Evolutionary conservation across 352 stramenopile species (phyloP).

Genomic region (Salisapilia sapeloensis): DNA sequence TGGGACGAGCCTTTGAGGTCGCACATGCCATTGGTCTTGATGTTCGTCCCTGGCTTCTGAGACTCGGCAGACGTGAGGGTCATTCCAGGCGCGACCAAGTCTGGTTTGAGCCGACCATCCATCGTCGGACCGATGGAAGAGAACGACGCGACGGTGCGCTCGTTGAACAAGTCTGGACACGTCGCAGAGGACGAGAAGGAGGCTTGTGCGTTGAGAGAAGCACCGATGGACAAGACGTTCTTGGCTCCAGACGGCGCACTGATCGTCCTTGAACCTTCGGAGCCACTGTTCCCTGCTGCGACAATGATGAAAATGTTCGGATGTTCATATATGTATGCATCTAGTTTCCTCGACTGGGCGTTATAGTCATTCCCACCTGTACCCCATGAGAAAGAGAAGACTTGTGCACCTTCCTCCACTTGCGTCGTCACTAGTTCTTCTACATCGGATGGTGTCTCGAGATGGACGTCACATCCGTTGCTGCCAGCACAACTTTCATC

Average conservation of each 20-base stretch:
- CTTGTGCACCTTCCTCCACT: slow-evolving; percentile 24
- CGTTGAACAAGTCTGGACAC: slow-evolving; percentile 31
- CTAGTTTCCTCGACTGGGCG: slow-evolving; percentile 29
- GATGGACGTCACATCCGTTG: slow-evolving; percentile 16
- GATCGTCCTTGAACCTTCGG: slow-evolving; percentile 37
- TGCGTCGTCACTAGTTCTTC: slow-evolving; percentile 36
- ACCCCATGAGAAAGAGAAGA: slow-evolving; percentile 62
- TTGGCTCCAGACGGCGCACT: slow-evolving; percentile 58
- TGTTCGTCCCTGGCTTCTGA: slow-evolving; percentile 18
- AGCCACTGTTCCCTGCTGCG: slow-evolving; percentile 67
- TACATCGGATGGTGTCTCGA: slow-evolving; percentile 26
- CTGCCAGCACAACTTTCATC: slow-evolving; percentile 12
- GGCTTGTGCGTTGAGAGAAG: slow-evolving; percentile 30
- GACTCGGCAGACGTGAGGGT: slow-evolving; percentile 48
- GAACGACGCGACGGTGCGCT: slow-evolving; percentile 51
- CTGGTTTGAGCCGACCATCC: slow-evolving; percentile 60
- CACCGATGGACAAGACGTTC: slow-evolving; percentile 70
- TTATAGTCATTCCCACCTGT: slow-evolving; percentile 44
- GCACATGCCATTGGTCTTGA: slow-evolving; percentile 18
- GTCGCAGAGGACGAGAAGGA: slow-evolving; percentile 24
- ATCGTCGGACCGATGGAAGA: slow-evolving; percentile 45
- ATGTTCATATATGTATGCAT: slow-evolving; percentile 65
- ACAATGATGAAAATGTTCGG: slow-evolving; percentile 64
- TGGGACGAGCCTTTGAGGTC: slow-evolving; percentile 65
- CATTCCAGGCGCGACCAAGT: slow-evolving; percentile 60